These are phyloP conservation scores for Mycena polygramma DNA, from an alignment of 768 basidiomycete genomes.

Conservation along the genomic window DNA sequence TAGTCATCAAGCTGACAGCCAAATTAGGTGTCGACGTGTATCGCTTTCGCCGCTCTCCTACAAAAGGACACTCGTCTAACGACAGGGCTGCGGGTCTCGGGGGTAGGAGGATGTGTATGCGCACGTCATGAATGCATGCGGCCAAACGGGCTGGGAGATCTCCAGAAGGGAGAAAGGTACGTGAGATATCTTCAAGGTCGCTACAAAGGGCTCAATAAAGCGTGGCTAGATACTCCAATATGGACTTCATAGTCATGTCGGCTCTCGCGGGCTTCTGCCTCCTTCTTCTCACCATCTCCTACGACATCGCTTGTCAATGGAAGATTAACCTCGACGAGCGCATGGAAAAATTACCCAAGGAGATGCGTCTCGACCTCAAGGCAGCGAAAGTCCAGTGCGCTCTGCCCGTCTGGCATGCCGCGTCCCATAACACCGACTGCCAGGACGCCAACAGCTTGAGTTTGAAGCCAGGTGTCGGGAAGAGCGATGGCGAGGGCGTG, in stretches of 20 bases:
- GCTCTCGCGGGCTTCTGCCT: neutral
- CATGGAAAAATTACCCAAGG: neutral
- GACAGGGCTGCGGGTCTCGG: slow-evolving; percentile 25
- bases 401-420: slow-evolving; percentile 11
- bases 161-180: slow-evolving; percentile 44
- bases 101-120: slow-evolving; percentile 32
- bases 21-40: slow-evolving; percentile 33
- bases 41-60: slow-evolving; percentile 29
- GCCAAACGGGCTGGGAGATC: slow-evolving; percentile 24
- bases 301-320: slow-evolving; percentile 19
- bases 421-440: slow-evolving; percentile 3
- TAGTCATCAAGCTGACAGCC: no score
- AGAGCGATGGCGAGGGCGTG: slow-evolving; percentile 25
- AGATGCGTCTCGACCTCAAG: neutral
- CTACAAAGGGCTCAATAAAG: no score
- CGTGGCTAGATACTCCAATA: slow-evolving; percentile 30
- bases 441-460: slow-evolving; percentile 11
- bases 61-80: slow-evolving; percentile 30
- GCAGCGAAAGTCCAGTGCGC: neutral
- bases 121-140: slow-evolving; percentile 35
- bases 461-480: slow-evolving; percentile 27
- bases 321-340: neutral
- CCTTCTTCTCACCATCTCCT: neutral
- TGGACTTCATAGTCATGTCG: slow-evolving; percentile 13
- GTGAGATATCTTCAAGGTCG: neutral